A percentile compares a stretch with the other conserved stretches of the same genome.
Evolutionary conservation across 768 basidiomycete genomes (phyloP).

Genomic region (Paxillus involutus): DNA sequence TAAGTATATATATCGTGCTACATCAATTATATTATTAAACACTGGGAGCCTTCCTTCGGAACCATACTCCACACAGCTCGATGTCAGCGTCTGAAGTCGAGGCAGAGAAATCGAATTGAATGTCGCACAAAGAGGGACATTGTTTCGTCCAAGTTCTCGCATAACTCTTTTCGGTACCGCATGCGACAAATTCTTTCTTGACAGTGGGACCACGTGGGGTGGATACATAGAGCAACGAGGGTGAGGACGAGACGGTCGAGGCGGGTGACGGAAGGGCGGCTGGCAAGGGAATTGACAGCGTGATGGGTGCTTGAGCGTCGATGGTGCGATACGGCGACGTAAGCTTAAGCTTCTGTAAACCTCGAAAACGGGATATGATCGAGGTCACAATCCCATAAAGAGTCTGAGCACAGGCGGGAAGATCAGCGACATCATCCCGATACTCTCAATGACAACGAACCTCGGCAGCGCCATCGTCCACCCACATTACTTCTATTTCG

Average conservation of each 20-base stretch:
- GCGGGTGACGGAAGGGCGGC: slow-evolving; percentile 8
- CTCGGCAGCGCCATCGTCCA: slow-evolving; percentile 27
- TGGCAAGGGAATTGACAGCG: slow-evolving; percentile 1
- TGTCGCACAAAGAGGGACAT: slow-evolving; percentile 25
- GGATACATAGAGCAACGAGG: neutral
- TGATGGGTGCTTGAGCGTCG: slow-evolving; percentile 9
- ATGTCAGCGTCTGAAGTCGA: slow-evolving; percentile 24
- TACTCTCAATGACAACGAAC: slow-evolving; percentile 8
- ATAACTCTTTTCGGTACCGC: slow-evolving; percentile 23
- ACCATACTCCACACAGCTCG: slow-evolving; percentile 33
- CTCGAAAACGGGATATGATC: slow-evolving; percentile 32
- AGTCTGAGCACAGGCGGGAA: slow-evolving; percentile 10
- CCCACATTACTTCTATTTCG: slow-evolving; percentile 30
- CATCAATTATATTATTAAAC: neutral
- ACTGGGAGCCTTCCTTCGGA: slow-evolving; percentile 18
- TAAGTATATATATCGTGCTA: too few species aligned
- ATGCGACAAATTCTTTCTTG: slow-evolving; percentile 29
- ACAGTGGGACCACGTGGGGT: neutral
- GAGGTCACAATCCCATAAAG: slow-evolving; percentile 29
- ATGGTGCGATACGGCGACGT: slow-evolving; percentile 32
- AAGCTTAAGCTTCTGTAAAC: slow-evolving; percentile 27
- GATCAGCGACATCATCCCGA: neutral
- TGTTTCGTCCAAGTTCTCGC: slow-evolving; percentile 29
- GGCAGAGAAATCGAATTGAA: slow-evolving; percentile 32
- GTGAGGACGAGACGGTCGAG: neutral